Conservation (phyloP, 2,329 filamentous ascomycete genomes). For the Xylaria sp. region DNA sequence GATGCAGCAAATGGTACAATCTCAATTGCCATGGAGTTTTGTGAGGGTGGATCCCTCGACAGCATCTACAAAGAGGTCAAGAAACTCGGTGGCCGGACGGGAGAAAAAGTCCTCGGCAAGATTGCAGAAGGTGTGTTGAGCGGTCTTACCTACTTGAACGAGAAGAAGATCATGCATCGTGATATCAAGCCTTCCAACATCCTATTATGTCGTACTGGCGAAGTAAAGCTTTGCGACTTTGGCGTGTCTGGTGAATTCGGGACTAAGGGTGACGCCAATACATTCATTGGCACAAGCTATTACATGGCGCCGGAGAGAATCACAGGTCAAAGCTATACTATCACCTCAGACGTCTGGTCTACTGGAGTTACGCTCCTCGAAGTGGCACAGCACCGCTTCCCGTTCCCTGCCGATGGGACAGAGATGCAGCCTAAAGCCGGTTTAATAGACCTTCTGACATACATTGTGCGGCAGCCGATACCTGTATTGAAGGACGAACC, state of each 20-base stretch:
- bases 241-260: slow-evolving; percentile 97
- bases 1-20: slow-evolving; percentile 96
- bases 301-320: slow-evolving; percentile 99
- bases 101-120: slow-evolving; percentile 96
- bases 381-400: slow-evolving; percentile 98
- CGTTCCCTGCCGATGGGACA: slow-evolving; percentile 94
- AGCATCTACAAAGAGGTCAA: slow-evolving; percentile 98
- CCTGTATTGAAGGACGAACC: slow-evolving; percentile 96
- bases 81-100: slow-evolving; percentile 89
- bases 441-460: slow-evolving; percentile 92
- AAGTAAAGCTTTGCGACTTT: slow-evolving; percentile 98
- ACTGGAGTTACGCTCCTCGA: slow-evolving; percentile 96
- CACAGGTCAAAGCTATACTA: slow-evolving; percentile 96
- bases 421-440: slow-evolving; percentile 94
- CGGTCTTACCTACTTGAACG: slow-evolving; percentile 92
- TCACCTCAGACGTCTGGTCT: slow-evolving; percentile 98
- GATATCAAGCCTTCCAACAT: slow-evolving; percentile 99
- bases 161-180: slow-evolving; percentile 95
- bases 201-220: slow-evolving; percentile 85
- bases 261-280: slow-evolving; percentile 97
- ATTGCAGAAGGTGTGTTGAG: slow-evolving; percentile 94
- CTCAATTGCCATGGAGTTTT: slow-evolving; percentile 99
- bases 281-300: slow-evolving; percentile 97
- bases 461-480: slow-evolving; percentile 94
- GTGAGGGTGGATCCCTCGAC: slow-evolving; percentile 93